Evolutionary conservation across 352 stramenopile species (phyloP).

Genomic region (Phytophthora parvispora): DNA sequence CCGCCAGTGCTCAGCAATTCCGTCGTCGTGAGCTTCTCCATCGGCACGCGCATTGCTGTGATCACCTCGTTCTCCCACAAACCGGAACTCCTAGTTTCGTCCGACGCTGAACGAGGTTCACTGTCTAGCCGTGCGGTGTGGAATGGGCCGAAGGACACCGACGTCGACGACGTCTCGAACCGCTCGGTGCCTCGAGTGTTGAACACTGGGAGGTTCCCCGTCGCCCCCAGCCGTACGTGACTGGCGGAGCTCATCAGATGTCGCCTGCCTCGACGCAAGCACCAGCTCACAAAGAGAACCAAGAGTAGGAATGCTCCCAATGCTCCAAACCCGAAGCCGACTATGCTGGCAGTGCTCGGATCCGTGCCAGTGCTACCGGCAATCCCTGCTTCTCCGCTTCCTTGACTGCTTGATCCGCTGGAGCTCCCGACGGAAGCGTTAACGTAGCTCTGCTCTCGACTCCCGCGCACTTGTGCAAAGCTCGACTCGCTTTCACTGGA

Average conservation of each 20-base stretch:
- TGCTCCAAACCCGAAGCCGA: slow-evolving; percentile 16
- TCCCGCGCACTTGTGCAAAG: not conserved
- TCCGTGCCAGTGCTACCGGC: not conserved
- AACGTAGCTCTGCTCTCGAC: not conserved
- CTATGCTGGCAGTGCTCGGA: slow-evolving; percentile 12
- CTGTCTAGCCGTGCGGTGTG: slow-evolving; percentile 9
- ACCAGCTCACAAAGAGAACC: slow-evolving; percentile 15
- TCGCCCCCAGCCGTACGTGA: slow-evolving; percentile 17
- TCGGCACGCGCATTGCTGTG: slow-evolving; percentile 38
- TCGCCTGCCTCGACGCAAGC: slow-evolving; percentile 8
- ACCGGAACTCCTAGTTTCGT: not conserved
- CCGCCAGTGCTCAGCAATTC: slow-evolving; percentile 44
- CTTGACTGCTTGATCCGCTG: slow-evolving; percentile 13
- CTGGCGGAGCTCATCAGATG: slow-evolving; percentile 14
- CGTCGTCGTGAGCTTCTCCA: slow-evolving; percentile 46
- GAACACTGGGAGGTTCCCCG: slow-evolving; percentile 28
- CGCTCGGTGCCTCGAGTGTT: slow-evolving; percentile 33
- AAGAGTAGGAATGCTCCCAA: slow-evolving; percentile 14
- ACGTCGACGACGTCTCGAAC: slow-evolving; percentile 33
- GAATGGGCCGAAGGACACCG: slow-evolving; percentile 21
- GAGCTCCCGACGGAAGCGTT: not conserved
- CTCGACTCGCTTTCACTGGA: slow-evolving; percentile 4
- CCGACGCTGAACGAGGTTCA: not conserved
- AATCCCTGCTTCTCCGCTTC: slow-evolving; percentile 4
- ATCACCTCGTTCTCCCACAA: slow-evolving; percentile 43